phyloP scores from a whole-genome alignment of 176 grass and related monocot genomes.

The Oryza australiensis region DNA sequence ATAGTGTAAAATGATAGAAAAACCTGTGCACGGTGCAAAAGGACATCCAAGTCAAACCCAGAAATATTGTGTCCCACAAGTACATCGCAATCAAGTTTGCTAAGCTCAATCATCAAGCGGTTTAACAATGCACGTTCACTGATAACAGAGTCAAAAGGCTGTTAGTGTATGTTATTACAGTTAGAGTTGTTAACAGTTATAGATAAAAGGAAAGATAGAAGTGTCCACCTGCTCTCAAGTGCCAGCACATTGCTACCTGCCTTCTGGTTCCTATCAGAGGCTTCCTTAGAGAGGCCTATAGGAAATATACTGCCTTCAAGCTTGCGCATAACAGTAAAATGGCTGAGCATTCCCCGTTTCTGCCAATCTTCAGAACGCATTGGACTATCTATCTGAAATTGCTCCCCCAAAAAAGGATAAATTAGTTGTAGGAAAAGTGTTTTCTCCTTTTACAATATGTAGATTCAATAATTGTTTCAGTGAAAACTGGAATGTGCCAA shows the following conservation, averaged over 20 bases:
- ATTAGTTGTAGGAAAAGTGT: slow-evolving; percentile 25
- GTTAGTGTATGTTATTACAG: slow-evolving; percentile 4
- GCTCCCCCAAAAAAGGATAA: background rate
- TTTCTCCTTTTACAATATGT: background rate
- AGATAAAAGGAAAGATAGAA: slow-evolving; percentile 1
- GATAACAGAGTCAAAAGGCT: slow-evolving; percentile 34
- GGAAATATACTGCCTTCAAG: slow-evolving; percentile 92
- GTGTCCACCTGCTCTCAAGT: slow-evolving; percentile 73
- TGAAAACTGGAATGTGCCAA: background rate
- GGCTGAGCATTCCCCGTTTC: slow-evolving; percentile 55
- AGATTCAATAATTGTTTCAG: background rate
- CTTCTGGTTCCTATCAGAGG: slow-evolving; percentile 78
- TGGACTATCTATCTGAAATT: slow-evolving; percentile 82
- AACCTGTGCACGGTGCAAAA: slow-evolving; percentile 95
- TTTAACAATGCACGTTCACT: slow-evolving; percentile 97
- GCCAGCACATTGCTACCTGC: slow-evolving; percentile 66
- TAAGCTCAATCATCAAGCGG: slow-evolving; percentile 91
- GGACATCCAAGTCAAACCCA: slow-evolving; percentile 91
- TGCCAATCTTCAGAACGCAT: slow-evolving; percentile 86
- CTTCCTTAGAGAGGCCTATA: slow-evolving; percentile 75
- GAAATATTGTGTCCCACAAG: slow-evolving; percentile 99
- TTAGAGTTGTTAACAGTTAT: background rate
- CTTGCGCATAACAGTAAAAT: slow-evolving; percentile 95
- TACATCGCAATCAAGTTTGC: slow-evolving; percentile 89
- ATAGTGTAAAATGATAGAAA: slow-evolving; percentile 21